Evolutionary conservation across 371 early-diverging fungal genomes (phyloP).

Genomic region (Mortierella sp.): DNA sequence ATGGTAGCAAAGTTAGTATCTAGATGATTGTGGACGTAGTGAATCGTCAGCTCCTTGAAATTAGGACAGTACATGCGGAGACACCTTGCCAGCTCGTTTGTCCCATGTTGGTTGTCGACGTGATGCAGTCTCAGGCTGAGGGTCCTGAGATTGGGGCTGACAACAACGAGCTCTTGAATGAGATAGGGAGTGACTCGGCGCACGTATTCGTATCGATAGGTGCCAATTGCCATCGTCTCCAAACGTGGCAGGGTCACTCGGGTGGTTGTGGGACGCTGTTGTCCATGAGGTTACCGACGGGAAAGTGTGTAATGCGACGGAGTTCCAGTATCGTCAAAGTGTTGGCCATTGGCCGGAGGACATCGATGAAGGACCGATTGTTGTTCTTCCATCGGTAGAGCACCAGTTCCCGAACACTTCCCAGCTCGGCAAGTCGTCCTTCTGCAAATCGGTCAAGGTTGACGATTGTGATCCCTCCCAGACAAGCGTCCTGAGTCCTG

Average conservation of each 20-base stretch:
- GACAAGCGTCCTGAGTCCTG: neutral
- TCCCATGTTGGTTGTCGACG: neutral
- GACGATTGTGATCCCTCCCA: neutral
- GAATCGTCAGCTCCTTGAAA: neutral
- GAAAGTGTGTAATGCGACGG: neutral
- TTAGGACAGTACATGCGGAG: neutral
- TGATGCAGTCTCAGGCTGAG: neutral
- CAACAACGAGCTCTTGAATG: neutral
- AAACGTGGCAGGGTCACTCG: neutral
- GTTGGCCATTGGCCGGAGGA: neutral
- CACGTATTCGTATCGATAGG: neutral
- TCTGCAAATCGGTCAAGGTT: neutral
- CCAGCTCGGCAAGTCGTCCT: neutral
- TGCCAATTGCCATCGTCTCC: neutral
- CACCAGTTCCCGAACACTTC: neutral
- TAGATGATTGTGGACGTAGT: neutral
- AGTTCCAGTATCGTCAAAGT: neutral
- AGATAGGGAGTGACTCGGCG: neutral
- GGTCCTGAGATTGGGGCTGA: neutral
- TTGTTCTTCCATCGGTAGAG: neutral
- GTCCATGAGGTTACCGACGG: neutral
- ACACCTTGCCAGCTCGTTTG: neutral
- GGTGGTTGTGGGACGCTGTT: neutral
- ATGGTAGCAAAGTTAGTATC: neutral
- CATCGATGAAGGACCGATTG: neutral